Evolutionary conservation across 306 rosid species (phyloP).

Genomic region (Vachellia pachyceras): DNA sequence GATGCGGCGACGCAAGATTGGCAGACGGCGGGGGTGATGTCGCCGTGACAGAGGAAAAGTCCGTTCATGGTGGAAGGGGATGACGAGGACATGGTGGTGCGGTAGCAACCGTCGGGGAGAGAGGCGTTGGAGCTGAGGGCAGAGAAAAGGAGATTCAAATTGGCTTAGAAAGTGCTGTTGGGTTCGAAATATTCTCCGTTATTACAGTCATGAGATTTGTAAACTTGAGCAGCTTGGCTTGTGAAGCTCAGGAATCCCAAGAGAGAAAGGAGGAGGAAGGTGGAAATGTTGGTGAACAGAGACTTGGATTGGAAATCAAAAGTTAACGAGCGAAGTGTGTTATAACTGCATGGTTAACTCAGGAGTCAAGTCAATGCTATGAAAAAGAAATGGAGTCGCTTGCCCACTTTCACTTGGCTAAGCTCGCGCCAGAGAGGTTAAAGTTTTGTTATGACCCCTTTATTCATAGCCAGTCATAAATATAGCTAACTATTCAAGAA

Average conservation of each 20-base stretch:
- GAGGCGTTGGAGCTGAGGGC: conserved; percentile 50
- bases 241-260: conserved; percentile 5
- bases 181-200: conserved; percentile 27
- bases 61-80: conserved; percentile 15
- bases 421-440: too few relatives aligned
- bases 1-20: conserved; percentile 40
- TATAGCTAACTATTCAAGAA: too few relatives aligned
- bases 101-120: conserved; percentile 43
- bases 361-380: too few relatives aligned
- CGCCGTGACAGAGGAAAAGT: conserved; percentile 48
- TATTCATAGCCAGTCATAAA: too few relatives aligned
- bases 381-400: too few relatives aligned
- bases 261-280: conserved; percentile 10
- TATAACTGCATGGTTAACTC: too few relatives aligned
- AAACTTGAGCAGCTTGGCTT: conserved; percentile 22
- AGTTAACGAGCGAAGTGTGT: neutral
- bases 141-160: conserved; percentile 48
- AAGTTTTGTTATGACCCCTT: too few relatives aligned
- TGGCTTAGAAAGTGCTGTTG: conserved; percentile 47
- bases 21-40: conserved; percentile 26
- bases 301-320: neutral
- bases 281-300: neutral
- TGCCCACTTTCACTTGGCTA: neutral
- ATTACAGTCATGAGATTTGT: neutral
- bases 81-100: neutral